Percentiles rank a stretch among this genome's conserved stretches.
phyloP scores from a whole-genome alignment of 2,329 filamentous ascomycete genomes.

The Zopfia rhizophila region DNA sequence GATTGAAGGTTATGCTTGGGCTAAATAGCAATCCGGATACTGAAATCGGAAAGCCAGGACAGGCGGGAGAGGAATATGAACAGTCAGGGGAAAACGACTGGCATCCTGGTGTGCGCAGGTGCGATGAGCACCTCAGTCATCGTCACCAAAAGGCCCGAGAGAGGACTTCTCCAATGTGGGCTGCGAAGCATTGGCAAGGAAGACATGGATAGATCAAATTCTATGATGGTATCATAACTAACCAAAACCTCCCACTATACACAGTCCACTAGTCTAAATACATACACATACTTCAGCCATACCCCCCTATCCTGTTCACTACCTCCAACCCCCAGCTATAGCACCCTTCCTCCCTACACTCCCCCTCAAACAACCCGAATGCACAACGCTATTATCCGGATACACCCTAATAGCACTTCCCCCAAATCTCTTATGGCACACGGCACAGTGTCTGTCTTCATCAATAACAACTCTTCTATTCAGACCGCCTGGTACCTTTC shows the following conservation, averaged over 20 bases:
- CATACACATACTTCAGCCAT: no score
- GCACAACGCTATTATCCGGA: slow-evolving; percentile 70
- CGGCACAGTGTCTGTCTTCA: slow-evolving; percentile 89
- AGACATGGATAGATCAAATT: neutral
- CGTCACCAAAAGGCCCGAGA: no score
- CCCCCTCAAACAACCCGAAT: slow-evolving; percentile 59
- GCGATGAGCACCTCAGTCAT: no score
- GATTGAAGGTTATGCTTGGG: slow-evolving; percentile 61
- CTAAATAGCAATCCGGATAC: neutral
- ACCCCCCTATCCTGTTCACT: neutral
- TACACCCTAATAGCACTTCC: slow-evolving; percentile 91
- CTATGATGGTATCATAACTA: slow-evolving; percentile 9
- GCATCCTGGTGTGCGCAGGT: no score
- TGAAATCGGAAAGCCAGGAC: no score
- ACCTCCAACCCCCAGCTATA: slow-evolving; percentile 4
- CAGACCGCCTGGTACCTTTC: slow-evolving; percentile 61
- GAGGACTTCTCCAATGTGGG: no score
- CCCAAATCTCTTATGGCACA: slow-evolving; percentile 92
- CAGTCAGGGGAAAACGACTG: no score
- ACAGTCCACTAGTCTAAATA: no score
- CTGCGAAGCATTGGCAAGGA: no score
- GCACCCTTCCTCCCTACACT: slow-evolving; percentile 36
- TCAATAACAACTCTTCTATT: slow-evolving; percentile 80
- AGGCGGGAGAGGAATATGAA: no score
- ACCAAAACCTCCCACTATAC: slow-evolving; percentile 2